phyloP scores from a whole-genome alignment of 192 early-diverging fungal genomes.

The Rhizophagus sp. region DNA sequence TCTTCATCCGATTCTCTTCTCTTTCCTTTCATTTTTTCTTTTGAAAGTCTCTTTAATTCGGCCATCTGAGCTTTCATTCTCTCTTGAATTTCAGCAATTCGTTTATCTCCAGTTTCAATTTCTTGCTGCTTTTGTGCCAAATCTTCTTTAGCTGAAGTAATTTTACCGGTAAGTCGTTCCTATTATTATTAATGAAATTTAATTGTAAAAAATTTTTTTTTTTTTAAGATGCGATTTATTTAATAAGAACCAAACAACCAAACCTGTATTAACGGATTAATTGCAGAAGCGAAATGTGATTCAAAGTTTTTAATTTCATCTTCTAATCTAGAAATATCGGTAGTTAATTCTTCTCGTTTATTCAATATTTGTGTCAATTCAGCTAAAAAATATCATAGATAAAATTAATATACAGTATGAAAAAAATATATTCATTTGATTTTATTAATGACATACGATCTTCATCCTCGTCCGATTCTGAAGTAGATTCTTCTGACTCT shows the following conservation, averaged over 20 bases:
- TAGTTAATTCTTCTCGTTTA: not conserved
- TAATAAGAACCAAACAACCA: not conserved
- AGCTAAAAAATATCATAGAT: not conserved
- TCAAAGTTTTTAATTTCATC: not conserved
- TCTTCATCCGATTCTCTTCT: not conserved
- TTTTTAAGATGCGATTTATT: not conserved
- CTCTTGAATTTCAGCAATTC: constrained; percentile 8
- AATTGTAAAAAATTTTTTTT: not conserved
- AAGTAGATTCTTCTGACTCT: constrained; percentile 42
- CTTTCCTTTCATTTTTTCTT: constrained; percentile 11
- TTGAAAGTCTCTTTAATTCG: constrained; percentile 7
- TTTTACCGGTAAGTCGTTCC: not conserved
- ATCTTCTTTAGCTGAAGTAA: not conserved
- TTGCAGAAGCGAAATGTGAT: not conserved
- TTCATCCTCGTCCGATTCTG: constrained; percentile 48
- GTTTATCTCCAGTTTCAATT: not conserved
- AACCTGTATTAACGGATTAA: constrained; percentile 13
- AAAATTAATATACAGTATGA: too few relatives aligned
- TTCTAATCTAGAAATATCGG: not conserved
- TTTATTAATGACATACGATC: constrained; percentile 4
- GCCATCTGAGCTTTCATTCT: not conserved
- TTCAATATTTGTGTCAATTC: constrained; percentile 1
- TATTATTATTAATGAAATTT: not conserved
- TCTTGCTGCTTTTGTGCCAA: not conserved
- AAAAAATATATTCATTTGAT: not conserved